A percentile compares a stretch with the other conserved stretches of the same genome.
These are phyloP conservation scores for Wickerhamiella brachini DNA, from an alignment of 805 yeast genomes.

Conservation along the genomic window DNA sequence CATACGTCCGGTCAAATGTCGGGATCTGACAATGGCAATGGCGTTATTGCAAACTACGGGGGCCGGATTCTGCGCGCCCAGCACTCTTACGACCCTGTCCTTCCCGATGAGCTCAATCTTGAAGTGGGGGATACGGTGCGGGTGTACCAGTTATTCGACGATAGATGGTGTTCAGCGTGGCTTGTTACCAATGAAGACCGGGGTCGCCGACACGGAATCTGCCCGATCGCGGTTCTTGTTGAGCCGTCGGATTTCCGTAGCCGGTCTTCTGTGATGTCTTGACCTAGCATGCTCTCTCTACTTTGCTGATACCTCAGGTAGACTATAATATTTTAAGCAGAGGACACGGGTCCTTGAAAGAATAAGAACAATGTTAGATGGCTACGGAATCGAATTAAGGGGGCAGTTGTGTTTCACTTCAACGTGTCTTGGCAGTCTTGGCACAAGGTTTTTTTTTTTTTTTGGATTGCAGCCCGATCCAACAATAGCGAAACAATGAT, in stretches of 20 bases:
- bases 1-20: background rate
- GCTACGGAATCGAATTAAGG: too few relatives aligned
- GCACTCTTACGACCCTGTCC: slow-evolving; percentile 60
- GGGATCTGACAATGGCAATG: slow-evolving; percentile 2
- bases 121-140: slow-evolving; percentile 57
- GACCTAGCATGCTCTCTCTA: too few relatives aligned
- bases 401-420: too few relatives aligned
- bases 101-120: slow-evolving; percentile 68
- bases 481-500: too few relatives aligned
- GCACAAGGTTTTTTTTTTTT: too few relatives aligned
- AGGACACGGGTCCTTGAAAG: too few relatives aligned
- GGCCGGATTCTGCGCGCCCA: slow-evolving; percentile 40
- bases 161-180: slow-evolving; percentile 83
- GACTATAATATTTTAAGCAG: background rate
- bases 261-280: background rate
- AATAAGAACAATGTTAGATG: too few relatives aligned
- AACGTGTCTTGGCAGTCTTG: too few relatives aligned
- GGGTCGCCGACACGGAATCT: slow-evolving; percentile 9
- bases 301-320: background rate
- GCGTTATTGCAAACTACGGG: slow-evolving; percentile 11
- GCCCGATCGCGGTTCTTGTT: slow-evolving; percentile 13
- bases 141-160: slow-evolving; percentile 67
- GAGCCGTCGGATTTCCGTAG: background rate
- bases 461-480: too few relatives aligned
- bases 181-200: slow-evolving; percentile 1